Percentiles rank a stretch among this genome's conserved stretches.
phyloP scores from a whole-genome alignment of 345 rosid genomes.

The Citrus trifoliata region DNA sequence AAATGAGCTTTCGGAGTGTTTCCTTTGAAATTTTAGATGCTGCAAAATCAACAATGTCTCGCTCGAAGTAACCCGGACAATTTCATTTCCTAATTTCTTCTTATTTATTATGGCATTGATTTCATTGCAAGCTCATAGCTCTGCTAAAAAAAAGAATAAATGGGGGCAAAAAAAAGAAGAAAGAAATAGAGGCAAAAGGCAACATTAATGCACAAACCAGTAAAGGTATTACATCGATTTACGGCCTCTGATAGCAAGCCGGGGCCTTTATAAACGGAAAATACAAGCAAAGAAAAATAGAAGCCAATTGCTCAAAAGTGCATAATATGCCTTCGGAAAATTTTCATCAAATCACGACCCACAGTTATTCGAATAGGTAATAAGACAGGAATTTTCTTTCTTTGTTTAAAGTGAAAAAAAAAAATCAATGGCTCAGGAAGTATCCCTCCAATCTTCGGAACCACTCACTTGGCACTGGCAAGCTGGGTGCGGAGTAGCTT shows the following conservation, averaged over 20 bases:
- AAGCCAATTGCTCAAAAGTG: constrained; percentile 12
- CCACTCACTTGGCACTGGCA: constrained; percentile 70
- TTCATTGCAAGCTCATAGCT: no score
- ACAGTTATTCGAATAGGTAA: constrained; percentile 24
- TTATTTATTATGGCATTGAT: no score
- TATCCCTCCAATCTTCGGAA: constrained; percentile 9
- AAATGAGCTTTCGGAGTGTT: no score
- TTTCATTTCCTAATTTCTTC: no score
- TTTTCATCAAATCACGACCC: constrained; percentile 13
- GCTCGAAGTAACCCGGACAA: no score
- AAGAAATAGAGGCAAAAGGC: not conserved
- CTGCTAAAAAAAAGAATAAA: no score
- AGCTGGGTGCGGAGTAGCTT: constrained; percentile 90
- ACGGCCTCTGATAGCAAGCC: not conserved
- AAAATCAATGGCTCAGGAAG: constrained; percentile 1
- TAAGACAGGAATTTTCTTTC: not conserved
- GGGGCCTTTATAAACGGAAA: not conserved
- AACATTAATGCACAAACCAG: constrained; percentile 14
- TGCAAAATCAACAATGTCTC: no score
- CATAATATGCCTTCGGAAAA: constrained; percentile 19
- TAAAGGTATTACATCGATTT: constrained; percentile 23
- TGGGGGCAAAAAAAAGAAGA: no score
- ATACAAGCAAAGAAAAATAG: not conserved
- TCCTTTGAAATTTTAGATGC: no score
- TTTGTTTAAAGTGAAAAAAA: not conserved